Evolutionary conservation across 345 rosid species (phyloP), one percentile per base, ranked within the genome.

Genomic region (Hibiscus trionum): DNA sequence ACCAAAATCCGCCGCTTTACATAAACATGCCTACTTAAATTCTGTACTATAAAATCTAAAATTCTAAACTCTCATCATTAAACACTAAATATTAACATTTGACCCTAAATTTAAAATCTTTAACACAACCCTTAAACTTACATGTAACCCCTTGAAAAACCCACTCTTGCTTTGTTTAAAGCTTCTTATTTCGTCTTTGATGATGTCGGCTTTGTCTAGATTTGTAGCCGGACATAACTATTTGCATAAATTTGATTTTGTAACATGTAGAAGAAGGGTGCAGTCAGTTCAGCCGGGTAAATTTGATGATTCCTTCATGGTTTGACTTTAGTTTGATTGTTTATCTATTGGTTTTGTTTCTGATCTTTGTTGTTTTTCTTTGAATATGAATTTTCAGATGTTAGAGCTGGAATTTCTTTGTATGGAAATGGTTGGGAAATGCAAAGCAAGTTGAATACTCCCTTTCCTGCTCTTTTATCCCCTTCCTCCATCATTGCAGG

Each of bases 121-220:
- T 21, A 1, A 21, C 24, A 21, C n/a, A n/a, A n/a, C 24, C 1
- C 24, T 21, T 21, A 21, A 21, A 21, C 24, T 21, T 21, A 0
- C 24, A 21, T 21, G 14, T 14, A 49, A 49, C 53, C 46, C 60
- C 59, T 26, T 49, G 17, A 47, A 49, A 46, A 49, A 59, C 61
- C 60, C 11, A 19, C 67, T 49, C 61, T 11, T 29, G 2, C 12
- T 35, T 29, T 10, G 14, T n/a, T 7, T 0, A 60, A 4, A 57
- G 58, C 21, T 26, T 3, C 39, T 37, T 10, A 0, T 21, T 69
- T 69, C 37, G 55, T 17, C 14, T 24, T 11, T 50, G 33, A 58
- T 17, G 37, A 91, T 89, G 98, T 89, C 87, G 3, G 85, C 94
- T 57, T 82, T 86, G 70, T 91, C 93, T 16, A 82, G 87, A 81